Evolutionary conservation across 2,329 filamentous ascomycete genomes (phyloP).

Genomic region (Alternaria infectoria): DNA sequence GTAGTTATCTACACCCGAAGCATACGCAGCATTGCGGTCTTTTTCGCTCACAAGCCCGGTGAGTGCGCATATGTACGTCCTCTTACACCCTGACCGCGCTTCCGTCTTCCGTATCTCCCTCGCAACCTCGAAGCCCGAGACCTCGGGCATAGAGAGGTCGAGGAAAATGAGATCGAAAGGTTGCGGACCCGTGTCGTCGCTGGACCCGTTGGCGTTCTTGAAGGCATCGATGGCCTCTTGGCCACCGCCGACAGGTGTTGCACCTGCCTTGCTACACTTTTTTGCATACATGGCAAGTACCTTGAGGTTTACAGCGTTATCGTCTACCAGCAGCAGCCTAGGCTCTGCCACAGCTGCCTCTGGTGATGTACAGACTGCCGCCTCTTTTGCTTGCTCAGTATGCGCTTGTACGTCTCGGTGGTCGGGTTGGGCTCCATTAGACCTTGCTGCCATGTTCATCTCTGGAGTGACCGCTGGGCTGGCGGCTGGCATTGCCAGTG

Average conservation of each 20-base stretch:
- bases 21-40: slow-evolving; percentile 11
- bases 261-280: slow-evolving; percentile 4
- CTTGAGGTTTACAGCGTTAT: slow-evolving; percentile 11
- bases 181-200: background rate
- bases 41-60: slow-evolving; percentile 9
- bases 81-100: background rate
- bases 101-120: slow-evolving; percentile 11
- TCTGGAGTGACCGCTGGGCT: background rate
- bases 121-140: slow-evolving; percentile 10
- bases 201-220: background rate
- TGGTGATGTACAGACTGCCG: background rate
- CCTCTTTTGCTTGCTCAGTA: background rate
- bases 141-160: slow-evolving; percentile 9
- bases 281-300: slow-evolving; percentile 9
- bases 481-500: background rate
- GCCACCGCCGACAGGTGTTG: slow-evolving; percentile 5
- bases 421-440: background rate
- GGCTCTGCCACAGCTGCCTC: background rate
- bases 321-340: slow-evolving; percentile 10
- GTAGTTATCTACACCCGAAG: slow-evolving; percentile 9
- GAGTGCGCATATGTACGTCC: slow-evolving; percentile 10
- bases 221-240: slow-evolving; percentile 11
- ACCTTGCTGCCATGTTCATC: too few relatives aligned
- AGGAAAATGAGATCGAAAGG: slow-evolving; percentile 11
- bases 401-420: background rate